phyloP scores from a whole-genome alignment of 805 yeast genomes.

The Sporopachydermia quercuum region DNA sequence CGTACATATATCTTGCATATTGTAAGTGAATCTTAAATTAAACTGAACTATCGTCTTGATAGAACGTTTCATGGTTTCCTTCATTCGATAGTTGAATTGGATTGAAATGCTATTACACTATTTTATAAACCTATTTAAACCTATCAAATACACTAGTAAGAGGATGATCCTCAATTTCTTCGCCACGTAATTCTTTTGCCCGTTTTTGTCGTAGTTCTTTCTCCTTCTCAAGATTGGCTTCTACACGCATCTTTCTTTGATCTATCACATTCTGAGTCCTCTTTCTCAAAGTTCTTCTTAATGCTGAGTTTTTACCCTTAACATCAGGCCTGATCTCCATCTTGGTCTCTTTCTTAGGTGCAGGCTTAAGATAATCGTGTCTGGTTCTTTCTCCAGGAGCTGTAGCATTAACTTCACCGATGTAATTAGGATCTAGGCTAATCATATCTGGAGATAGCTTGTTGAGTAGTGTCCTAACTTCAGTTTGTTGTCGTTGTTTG shows the following conservation, averaged over 20 bases:
- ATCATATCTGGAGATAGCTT: conserved; percentile 89
- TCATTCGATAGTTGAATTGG: no score
- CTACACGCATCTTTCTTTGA: conserved; percentile 66
- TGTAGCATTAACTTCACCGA: conserved; percentile 71
- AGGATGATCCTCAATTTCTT: conserved; percentile 33
- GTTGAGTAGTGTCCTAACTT: conserved; percentile 72
- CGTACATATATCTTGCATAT: no score
- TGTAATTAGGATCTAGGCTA: conserved; percentile 71
- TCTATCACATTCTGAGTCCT: conserved; percentile 75
- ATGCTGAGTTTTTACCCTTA: conserved; percentile 68
- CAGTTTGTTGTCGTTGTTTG: conserved; percentile 86
- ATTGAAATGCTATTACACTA: no score
- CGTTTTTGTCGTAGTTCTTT: conserved; percentile 49
- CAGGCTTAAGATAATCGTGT: conserved; percentile 29
- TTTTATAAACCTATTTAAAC: conserved; percentile 24
- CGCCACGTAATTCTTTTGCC: conserved; percentile 30
- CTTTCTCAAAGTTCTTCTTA: conserved; percentile 70
- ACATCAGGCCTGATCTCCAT: conserved; percentile 51
- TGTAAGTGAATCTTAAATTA: no score
- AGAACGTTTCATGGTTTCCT: no score
- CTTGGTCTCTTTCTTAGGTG: conserved; percentile 31
- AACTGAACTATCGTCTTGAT: no score
- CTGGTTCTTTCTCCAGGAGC: conserved; percentile 47
- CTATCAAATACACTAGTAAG: conserved; percentile 35
- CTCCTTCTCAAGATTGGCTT: conserved; percentile 60